Conservation (phyloP, 495 filamentous ascomycete genomes). For the Acidiella bohemica region DNA sequence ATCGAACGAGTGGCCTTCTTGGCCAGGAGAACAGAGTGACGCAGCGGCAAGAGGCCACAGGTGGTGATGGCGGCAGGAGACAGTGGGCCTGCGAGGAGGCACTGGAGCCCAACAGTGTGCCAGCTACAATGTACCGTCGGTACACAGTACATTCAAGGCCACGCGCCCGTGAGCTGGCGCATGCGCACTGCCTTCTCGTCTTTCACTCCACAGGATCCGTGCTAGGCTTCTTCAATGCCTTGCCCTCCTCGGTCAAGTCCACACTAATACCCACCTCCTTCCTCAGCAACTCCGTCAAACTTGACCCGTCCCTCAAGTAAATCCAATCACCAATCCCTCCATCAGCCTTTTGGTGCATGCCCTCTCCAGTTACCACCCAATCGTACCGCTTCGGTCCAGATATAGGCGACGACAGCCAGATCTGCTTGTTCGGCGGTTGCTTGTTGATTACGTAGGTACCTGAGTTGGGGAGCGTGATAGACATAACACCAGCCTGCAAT, state of each 20-base stretch:
- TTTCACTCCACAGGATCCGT: conserved; percentile 16
- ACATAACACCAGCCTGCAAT: conserved; percentile 68
- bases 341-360: conserved; percentile 61
- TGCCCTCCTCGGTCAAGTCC: conserved; percentile 9
- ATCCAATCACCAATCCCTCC: conserved; percentile 63
- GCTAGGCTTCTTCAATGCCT: conserved; percentile 9
- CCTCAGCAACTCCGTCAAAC: conserved; percentile 54
- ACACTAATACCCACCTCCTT: conserved; percentile 50
- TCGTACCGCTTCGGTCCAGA: conserved; percentile 91
- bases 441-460: conserved; percentile 94
- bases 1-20: too few species aligned
- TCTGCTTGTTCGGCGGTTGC: conserved; percentile 92
- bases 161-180: too few species aligned
- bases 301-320: conserved; percentile 66
- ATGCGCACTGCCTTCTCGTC: neutral
- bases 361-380: conserved; percentile 59
- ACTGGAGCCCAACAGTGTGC: too few species aligned
- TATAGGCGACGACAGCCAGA: conserved; percentile 87
- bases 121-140: too few species aligned
- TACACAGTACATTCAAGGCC: too few species aligned
- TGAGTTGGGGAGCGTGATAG: conserved; percentile 43
- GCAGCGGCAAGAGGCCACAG: too few species aligned
- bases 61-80: too few species aligned
- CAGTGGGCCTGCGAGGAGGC: too few species aligned
- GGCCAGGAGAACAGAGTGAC: too few species aligned